Evolutionary conservation across 2,329 filamentous ascomycete genomes (phyloP).

Genomic region (Dothidotthia symphoricarpi): DNA sequence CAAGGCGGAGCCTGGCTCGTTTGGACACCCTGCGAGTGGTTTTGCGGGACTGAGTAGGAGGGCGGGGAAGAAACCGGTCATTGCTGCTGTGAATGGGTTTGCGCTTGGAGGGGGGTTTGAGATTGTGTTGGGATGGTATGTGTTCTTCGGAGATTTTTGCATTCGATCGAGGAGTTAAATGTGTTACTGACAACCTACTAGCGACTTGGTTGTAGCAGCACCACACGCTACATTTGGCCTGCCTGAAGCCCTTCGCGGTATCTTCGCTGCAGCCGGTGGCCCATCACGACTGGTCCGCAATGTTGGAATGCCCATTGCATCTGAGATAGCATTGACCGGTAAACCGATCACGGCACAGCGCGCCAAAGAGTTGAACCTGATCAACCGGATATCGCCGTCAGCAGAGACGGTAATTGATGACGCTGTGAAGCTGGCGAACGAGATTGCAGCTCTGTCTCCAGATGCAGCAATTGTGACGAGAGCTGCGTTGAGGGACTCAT

Average conservation of each 20-base stretch:
- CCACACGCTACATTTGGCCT: constrained; percentile 54
- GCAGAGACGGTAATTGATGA: constrained; percentile 37
- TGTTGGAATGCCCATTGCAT: constrained; percentile 50
- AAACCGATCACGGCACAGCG: constrained; percentile 48
- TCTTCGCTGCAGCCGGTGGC: constrained; percentile 55
- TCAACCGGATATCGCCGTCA: constrained; percentile 43
- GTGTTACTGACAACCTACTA: constrained; percentile 20
- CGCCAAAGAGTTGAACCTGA: constrained; percentile 43
- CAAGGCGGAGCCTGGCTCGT: constrained; percentile 23
- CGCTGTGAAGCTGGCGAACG: constrained; percentile 38
- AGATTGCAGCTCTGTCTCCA: constrained; percentile 38
- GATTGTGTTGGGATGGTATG: constrained; percentile 55
- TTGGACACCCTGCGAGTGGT: constrained; percentile 48
- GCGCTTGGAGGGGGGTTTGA: constrained; percentile 60
- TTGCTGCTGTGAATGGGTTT: constrained; percentile 60
- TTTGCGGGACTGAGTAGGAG: constrained; percentile 58
- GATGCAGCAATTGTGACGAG: constrained; percentile 41
- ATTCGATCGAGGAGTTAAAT: too few relatives aligned
- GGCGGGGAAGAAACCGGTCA: constrained; percentile 59
- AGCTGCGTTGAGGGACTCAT: constrained; percentile 35
- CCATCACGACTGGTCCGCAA: constrained; percentile 53
- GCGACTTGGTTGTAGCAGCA: constrained; percentile 55
- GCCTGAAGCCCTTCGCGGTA: constrained; percentile 56
- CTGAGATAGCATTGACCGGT: constrained; percentile 53
- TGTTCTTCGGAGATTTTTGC: constrained; percentile 1